These are phyloP conservation scores for Trichosanthes cucumerina DNA, from an alignment of 306 rosid genomes.

Conservation along the genomic window DNA sequence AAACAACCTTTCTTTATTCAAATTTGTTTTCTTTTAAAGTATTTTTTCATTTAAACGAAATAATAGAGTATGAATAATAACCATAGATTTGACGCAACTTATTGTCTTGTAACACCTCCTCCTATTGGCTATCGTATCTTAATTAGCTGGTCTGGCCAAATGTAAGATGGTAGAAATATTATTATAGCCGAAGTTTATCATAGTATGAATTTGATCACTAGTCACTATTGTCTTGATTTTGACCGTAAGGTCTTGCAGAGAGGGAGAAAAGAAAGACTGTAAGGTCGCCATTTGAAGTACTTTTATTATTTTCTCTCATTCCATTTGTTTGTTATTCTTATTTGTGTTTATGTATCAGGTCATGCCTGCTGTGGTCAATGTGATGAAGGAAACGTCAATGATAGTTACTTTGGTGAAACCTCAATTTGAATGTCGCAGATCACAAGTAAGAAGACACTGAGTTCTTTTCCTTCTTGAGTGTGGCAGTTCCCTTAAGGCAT, in stretches of 20 bases:
- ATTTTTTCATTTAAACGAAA: background rate
- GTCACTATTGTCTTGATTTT: background rate
- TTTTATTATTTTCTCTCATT: background rate
- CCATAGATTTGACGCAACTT: background rate
- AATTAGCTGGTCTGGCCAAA: background rate
- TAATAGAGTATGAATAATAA: background rate
- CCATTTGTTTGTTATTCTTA: background rate
- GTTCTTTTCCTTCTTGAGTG: background rate
- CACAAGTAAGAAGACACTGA: conserved; percentile 46
- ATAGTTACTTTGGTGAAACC: conserved; percentile 84
- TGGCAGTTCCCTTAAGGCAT: background rate
- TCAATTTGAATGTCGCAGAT: conserved; percentile 86
- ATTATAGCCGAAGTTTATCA: background rate
- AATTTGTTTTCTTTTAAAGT: background rate
- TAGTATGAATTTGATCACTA: background rate
- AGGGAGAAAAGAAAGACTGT: too few relatives aligned
- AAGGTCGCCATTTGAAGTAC: background rate
- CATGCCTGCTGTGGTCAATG: conserved; percentile 83
- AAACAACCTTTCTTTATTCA: background rate
- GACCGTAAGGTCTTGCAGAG: background rate
- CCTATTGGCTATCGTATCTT: background rate
- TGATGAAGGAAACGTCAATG: conserved; percentile 71
- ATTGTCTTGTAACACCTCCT: background rate
- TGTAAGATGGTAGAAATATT: background rate
- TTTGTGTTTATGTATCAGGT: conserved; percentile 46